phyloP scores from a whole-genome alignment of 2,329 filamentous ascomycete species.

The Fusarium chlamydosporum region DNA sequence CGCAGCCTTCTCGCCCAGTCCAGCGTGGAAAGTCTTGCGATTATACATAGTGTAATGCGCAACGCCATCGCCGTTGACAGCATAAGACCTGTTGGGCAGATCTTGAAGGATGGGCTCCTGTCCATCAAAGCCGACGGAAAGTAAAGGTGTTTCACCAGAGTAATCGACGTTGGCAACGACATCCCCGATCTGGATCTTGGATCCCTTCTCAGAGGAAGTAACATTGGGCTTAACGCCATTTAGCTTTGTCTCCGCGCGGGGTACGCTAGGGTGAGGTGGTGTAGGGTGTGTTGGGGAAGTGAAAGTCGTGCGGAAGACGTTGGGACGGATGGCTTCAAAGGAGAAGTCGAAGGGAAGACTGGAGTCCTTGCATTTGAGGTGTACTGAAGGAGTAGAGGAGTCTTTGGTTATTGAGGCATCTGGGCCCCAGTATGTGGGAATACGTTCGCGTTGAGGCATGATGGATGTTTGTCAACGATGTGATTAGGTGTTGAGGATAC shows the following conservation, averaged over 20 bases:
- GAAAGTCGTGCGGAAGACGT: constrained; percentile 78
- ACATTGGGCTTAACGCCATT: constrained; percentile 51
- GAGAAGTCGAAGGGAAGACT: constrained; percentile 67
- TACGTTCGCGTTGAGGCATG: constrained; percentile 52
- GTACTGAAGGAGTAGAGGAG: constrained; percentile 47
- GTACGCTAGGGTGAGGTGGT: constrained; percentile 74
- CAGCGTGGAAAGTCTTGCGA: constrained; percentile 74
- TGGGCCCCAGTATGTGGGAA: constrained; percentile 49
- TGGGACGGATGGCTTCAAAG: constrained; percentile 73
- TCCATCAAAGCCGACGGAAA: constrained; percentile 66
- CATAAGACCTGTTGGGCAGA: constrained; percentile 75
- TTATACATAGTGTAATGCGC: constrained; percentile 76
- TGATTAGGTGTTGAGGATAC: not conserved
- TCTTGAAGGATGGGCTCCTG: constrained; percentile 72
- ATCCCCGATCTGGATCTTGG: constrained; percentile 62
- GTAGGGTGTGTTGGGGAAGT: constrained; percentile 72
- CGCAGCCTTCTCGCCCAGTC: constrained; percentile 79
- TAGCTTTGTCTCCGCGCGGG: constrained; percentile 58
- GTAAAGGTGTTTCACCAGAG: constrained; percentile 65
- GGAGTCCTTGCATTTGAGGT: constrained; percentile 46
- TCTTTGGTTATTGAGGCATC: constrained; percentile 49
- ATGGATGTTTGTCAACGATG: not conserved
- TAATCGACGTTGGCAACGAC: constrained; percentile 71
- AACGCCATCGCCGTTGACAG: constrained; percentile 71
- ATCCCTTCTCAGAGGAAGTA: constrained; percentile 54